Conservation (phyloP, 768 basidiomycete genomes). For the Cyclocybe aegerita region DNA sequence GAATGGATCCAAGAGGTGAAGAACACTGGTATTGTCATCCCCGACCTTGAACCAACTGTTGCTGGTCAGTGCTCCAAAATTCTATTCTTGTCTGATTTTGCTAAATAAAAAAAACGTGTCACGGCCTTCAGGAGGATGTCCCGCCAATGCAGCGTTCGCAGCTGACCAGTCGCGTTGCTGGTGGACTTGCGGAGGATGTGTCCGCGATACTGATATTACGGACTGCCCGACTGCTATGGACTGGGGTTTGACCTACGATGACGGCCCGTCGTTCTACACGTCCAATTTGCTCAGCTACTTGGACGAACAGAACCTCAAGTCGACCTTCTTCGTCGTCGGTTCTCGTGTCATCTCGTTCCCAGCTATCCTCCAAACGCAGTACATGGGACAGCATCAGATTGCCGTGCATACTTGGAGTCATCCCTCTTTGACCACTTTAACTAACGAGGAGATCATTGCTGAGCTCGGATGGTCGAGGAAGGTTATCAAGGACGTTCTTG, state of each 20-base stretch:
- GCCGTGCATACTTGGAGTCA: conserved; percentile 74
- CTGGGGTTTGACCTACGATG: conserved; percentile 66
- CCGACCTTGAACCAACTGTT: conserved; percentile 45
- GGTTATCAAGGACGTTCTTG: conserved; percentile 79
- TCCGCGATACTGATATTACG: conserved; percentile 63
- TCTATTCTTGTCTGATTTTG: conserved; percentile 2
- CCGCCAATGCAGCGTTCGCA: conserved; percentile 56
- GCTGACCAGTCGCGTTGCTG: conserved; percentile 61
- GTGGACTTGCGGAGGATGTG: conserved; percentile 83
- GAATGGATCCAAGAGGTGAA: conserved; percentile 70
- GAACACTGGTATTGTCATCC: conserved; percentile 57
- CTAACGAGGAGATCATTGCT: conserved; percentile 82
- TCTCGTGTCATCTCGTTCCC: conserved; percentile 77
- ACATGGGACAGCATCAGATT: conserved; percentile 79
- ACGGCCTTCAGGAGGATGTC: conserved; percentile 47
- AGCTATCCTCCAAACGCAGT: conserved; percentile 67
- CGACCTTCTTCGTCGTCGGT: conserved; percentile 89
- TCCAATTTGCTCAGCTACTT: conserved; percentile 73
- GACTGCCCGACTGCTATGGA: conserved; percentile 67
- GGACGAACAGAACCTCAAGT: conserved; percentile 58
- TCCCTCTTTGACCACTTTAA: conserved; percentile 64
- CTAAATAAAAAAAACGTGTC: too few relatives aligned
- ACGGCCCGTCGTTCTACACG: conserved; percentile 81
- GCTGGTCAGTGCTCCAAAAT: conserved; percentile 28
- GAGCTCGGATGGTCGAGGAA: conserved; percentile 89